Conservation (phyloP, 495 filamentous ascomycete species). For the Aspergillus taichungensis region DNA sequence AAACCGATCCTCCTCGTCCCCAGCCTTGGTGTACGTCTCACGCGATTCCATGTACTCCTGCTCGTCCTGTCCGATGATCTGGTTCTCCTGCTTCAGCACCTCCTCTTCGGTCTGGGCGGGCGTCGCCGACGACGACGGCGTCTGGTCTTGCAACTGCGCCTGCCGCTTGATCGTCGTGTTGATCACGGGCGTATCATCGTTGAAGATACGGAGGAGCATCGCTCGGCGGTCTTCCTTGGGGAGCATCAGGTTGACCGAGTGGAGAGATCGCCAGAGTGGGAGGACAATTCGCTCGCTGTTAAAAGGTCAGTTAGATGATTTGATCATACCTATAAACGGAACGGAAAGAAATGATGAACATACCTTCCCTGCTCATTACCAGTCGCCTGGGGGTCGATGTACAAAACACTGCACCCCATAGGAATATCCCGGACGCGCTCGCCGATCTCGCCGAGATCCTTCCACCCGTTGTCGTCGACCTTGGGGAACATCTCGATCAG, state of each 20-base stretch:
- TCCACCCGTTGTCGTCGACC: slow-evolving; percentile 57
- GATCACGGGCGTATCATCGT: slow-evolving; percentile 65
- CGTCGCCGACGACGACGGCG: neutral
- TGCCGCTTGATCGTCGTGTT: slow-evolving; percentile 41
- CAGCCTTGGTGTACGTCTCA: slow-evolving; percentile 33
- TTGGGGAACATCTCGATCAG: slow-evolving; percentile 95
- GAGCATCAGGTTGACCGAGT: slow-evolving; percentile 88
- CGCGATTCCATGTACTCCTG: slow-evolving; percentile 28
- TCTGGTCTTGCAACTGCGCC: neutral
- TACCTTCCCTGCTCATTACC: slow-evolving; percentile 46
- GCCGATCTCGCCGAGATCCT: slow-evolving; percentile 76
- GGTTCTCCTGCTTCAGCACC: slow-evolving; percentile 26
- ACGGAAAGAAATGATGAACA: too few relatives aligned
- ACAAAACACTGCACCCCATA: slow-evolving; percentile 87
- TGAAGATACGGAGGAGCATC: slow-evolving; percentile 84
- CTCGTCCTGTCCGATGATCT: slow-evolving; percentile 29
- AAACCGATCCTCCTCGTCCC: slow-evolving; percentile 35
- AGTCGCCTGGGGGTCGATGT: slow-evolving; percentile 60
- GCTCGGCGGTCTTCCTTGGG: slow-evolving; percentile 92
- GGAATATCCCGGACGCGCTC: slow-evolving; percentile 68
- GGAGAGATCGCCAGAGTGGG: slow-evolving; percentile 82
- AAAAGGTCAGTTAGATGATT: slow-evolving; percentile 38
- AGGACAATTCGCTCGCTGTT: slow-evolving; percentile 68
- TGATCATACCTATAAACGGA: too few relatives aligned
- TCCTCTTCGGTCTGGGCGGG: slow-evolving; percentile 30